Percentiles rank a stretch among this genome's conserved stretches.
Conservation (phyloP, 768 basidiomycete species). For the Boletus rubescentipes region DNA sequence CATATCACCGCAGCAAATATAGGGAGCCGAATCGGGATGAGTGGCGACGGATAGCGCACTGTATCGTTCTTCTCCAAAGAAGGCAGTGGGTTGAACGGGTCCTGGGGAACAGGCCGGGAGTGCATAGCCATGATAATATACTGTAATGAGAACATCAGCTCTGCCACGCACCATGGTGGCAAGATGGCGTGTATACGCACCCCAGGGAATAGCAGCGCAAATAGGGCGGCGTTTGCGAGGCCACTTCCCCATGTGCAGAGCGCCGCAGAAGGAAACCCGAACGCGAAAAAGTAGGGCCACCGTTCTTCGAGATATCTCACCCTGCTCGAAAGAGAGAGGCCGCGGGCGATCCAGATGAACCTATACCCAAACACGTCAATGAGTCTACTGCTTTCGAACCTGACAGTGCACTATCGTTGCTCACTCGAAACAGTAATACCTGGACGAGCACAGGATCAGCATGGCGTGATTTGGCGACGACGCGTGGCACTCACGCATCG, state of each 20-base stretch:
- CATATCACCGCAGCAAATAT: conserved; percentile 73
- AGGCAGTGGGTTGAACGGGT: conserved; percentile 67
- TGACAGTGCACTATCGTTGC: conserved; percentile 16
- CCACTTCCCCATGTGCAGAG: conserved; percentile 73
- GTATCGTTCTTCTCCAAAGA: conserved; percentile 36
- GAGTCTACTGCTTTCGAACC: neutral
- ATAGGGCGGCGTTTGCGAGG: conserved; percentile 78
- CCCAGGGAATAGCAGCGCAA: conserved; percentile 78
- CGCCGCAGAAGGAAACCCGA: conserved; percentile 74
- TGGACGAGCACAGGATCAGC: conserved; percentile 28
- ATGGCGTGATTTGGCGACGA: neutral
- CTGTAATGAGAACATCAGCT: conserved; percentile 38
- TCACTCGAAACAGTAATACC: conserved; percentile 92
- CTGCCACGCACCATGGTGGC: neutral
- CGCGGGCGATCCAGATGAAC: conserved; percentile 77
- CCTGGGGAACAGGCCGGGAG: conserved; percentile 67
- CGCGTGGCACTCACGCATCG: conserved; percentile 64
- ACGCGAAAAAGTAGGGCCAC: conserved; percentile 87
- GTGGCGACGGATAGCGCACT: conserved; percentile 69
- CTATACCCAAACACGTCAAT: conserved; percentile 37
- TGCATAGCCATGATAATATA: conserved; percentile 85
- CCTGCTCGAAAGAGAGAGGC: conserved; percentile 63
- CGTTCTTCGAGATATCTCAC: conserved; percentile 80
- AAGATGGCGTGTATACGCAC: conserved; percentile 41
- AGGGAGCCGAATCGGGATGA: conserved; percentile 76